Evolutionary conservation across 208 protist species (phyloP).

Genomic region (Naegleria gruberi): DNA sequence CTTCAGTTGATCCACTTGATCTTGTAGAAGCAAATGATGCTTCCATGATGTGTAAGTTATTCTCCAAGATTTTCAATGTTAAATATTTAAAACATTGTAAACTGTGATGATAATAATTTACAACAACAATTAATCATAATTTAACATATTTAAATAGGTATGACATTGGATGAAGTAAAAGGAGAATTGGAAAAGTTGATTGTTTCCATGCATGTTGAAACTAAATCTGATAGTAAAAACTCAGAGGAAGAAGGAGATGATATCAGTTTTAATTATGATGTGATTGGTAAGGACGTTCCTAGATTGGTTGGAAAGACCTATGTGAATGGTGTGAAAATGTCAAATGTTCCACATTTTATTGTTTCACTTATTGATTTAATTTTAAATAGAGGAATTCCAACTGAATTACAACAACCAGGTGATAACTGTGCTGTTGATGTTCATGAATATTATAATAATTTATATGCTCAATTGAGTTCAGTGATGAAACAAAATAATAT

Average conservation of each 20-base stretch:
- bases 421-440: not conserved
- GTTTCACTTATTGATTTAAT: not conserved
- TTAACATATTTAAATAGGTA: too few species aligned
- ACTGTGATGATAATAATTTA: too few species aligned
- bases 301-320: not conserved
- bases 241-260: not conserved
- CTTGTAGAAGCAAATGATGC: not conserved
- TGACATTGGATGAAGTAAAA: not conserved
- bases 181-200: not conserved
- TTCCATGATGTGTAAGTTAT: not conserved
- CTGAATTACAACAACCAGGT: not conserved
- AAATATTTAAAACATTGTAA: too few species aligned
- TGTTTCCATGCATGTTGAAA: not conserved
- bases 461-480: not conserved
- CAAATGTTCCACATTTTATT: not conserved
- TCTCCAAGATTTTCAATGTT: too few species aligned
- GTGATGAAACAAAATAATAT: not conserved
- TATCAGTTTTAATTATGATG: not conserved
- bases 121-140: too few species aligned
- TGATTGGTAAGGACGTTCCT: not conserved
- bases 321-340: not conserved
- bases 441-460: not conserved
- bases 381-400: not conserved
- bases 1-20: not conserved
- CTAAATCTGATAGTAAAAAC: not conserved